phyloP scores from a whole-genome alignment of 148 eudicot species.

The Dysphania ambrosioides region DNA sequence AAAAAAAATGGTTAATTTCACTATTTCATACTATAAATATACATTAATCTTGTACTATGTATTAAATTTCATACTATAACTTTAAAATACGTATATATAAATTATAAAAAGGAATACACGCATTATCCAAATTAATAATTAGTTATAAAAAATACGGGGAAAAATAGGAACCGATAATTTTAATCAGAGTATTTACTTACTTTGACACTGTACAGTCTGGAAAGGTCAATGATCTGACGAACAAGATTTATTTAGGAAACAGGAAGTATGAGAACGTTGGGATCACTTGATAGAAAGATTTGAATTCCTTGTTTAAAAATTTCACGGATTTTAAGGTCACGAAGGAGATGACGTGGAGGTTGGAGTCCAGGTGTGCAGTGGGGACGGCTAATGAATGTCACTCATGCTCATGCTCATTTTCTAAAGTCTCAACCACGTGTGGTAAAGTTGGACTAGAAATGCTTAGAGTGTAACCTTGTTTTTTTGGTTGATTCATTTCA shows the following conservation, averaged over 20 bases:
- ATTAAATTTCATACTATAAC: too few relatives aligned
- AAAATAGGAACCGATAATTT: too few relatives aligned
- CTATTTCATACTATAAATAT: too few relatives aligned
- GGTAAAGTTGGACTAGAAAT: not conserved
- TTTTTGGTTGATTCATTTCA: too few relatives aligned
- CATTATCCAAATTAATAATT: too few relatives aligned
- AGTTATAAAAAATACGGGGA: too few relatives aligned
- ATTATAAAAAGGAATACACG: too few relatives aligned
- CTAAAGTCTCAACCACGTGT: constrained; percentile 31
- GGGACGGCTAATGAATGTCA: constrained; percentile 27
- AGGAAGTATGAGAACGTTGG: constrained; percentile 22
- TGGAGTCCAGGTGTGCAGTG: constrained; percentile 24
- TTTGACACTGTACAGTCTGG: too few relatives aligned
- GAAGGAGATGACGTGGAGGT: constrained; percentile 21
- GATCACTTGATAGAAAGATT: constrained; percentile 11
- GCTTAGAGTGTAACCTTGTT: not conserved
- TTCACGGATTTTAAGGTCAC: constrained; percentile 1
- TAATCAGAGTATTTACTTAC: too few relatives aligned
- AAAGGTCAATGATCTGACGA: not conserved
- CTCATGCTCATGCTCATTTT: constrained; percentile 1
- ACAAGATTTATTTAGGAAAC: not conserved
- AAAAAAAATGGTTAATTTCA: too few relatives aligned
- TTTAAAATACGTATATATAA: too few relatives aligned
- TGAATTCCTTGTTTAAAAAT: not conserved
- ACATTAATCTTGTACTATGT: too few relatives aligned